Conservation (phyloP, 805 yeast genomes). For the Hanseniaspora singularis region DNA sequence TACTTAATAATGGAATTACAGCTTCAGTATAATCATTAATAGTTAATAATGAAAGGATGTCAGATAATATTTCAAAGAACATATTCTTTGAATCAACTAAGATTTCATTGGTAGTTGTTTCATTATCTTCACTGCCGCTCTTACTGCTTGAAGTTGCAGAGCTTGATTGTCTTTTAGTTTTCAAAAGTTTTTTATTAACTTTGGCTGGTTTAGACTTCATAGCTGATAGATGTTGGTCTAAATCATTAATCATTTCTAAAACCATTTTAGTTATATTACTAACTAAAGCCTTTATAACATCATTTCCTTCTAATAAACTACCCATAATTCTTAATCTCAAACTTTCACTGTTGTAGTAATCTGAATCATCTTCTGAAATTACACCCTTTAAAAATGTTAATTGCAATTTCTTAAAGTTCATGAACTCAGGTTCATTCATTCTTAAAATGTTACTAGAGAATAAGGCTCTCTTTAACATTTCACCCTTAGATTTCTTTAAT, state of each 20-base stretch:
- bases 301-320: slow-evolving; percentile 34
- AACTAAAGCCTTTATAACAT: slow-evolving; percentile 23
- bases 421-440: slow-evolving; percentile 38
- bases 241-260: slow-evolving; percentile 21
- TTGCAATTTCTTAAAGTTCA: slow-evolving; percentile 38
- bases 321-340: slow-evolving; percentile 45
- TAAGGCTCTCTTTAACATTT: slow-evolving; percentile 38
- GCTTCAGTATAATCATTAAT: slow-evolving; percentile 59
- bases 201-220: neutral
- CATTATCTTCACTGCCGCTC: slow-evolving; percentile 19
- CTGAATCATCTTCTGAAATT: slow-evolving; percentile 30
- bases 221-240: slow-evolving; percentile 12
- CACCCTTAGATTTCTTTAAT: slow-evolving; percentile 30
- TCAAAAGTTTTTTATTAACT: slow-evolving; percentile 13
- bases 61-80: slow-evolving; percentile 47
- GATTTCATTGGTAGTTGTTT: slow-evolving; percentile 12
- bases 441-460: slow-evolving; percentile 52
- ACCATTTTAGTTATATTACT: slow-evolving; percentile 22
- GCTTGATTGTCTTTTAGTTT: slow-evolving; percentile 15
- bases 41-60: slow-evolving; percentile 60
- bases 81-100: slow-evolving; percentile 29
- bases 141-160: slow-evolving; percentile 21
- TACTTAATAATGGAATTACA: slow-evolving; percentile 34
- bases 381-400: slow-evolving; percentile 47
- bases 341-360: slow-evolving; percentile 25